Evolutionary conservation across 2,329 filamentous ascomycete species (phyloP).

Genomic region (Blastomyces emzantsi): DNA sequence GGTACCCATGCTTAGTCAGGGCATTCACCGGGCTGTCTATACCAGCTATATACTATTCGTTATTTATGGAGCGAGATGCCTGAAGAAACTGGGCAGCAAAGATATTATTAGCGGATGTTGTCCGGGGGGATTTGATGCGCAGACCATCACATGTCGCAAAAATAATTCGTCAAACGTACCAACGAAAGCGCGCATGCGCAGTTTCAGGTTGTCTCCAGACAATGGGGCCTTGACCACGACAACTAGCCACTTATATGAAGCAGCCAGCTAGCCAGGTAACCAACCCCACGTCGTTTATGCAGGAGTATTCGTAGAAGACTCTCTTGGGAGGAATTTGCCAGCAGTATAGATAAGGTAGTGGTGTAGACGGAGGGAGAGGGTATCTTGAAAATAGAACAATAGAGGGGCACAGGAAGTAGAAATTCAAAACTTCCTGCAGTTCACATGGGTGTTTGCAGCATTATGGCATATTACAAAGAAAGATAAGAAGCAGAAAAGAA

Average conservation of each 20-base stretch:
- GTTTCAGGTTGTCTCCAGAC: slow-evolving; percentile 2
- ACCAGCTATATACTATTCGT: not conserved
- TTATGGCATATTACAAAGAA: not conserved
- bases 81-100: slow-evolving; percentile 1
- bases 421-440: not conserved
- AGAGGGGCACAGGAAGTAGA: not conserved
- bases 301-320: not conserved
- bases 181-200: not conserved
- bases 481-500: not conserved
- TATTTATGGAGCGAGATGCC: not conserved
- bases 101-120: slow-evolving; percentile 1
- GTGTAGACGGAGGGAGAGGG: too few species aligned
- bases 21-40: not conserved
- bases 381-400: too few species aligned
- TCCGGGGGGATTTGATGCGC: not conserved
- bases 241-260: not conserved
- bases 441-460: not conserved
- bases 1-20: slow-evolving; percentile 11
- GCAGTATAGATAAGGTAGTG: not conserved
- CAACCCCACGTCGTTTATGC: not conserved
- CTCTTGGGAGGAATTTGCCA: not conserved
- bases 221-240: not conserved
- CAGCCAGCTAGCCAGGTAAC: not conserved
- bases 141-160: slow-evolving; percentile 1
- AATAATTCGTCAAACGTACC: slow-evolving; percentile 5